Percentiles rank a stretch among this genome's conserved stretches.
Conservation (phyloP, 2,329 filamentous ascomycete genomes). For the Raffaelea albimanens region DNA sequence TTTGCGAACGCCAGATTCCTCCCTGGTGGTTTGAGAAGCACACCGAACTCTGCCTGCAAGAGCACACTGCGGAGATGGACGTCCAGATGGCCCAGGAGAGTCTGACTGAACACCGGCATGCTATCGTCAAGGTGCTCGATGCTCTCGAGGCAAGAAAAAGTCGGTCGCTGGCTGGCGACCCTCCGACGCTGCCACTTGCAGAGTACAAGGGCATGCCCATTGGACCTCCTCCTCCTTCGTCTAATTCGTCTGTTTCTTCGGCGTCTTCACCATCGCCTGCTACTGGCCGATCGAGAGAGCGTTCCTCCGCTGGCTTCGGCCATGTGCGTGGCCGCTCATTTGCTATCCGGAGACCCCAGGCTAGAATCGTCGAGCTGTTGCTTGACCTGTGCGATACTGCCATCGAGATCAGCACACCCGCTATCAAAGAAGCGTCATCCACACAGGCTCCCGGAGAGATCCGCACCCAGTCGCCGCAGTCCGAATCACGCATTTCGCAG, state of each 20-base stretch:
- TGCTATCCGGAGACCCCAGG: constrained; percentile 78
- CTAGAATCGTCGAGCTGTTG: constrained; percentile 87
- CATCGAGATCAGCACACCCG: constrained; percentile 86
- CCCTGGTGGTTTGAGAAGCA: constrained; percentile 99
- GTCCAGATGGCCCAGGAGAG: constrained; percentile 93
- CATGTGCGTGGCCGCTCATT: constrained; percentile 80
- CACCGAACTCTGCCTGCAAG: constrained; percentile 88
- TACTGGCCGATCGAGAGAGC: constrained; percentile 62
- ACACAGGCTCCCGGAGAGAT: constrained; percentile 63
- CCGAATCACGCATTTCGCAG: constrained; percentile 87
- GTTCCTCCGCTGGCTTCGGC: constrained; percentile 57
- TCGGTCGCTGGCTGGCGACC: constrained; percentile 49
- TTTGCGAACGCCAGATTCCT: constrained; percentile 93
- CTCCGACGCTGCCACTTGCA: constrained; percentile 42
- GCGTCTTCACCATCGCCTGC: constrained; percentile 60
- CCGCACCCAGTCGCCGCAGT: constrained; percentile 89
- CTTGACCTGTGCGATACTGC: constrained; percentile 94
- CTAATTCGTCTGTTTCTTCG: constrained; percentile 32
- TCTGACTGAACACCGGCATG: constrained; percentile 82
- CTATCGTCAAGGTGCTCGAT: constrained; percentile 91
- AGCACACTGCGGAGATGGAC: constrained; percentile 95
- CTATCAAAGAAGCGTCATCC: constrained; percentile 70
- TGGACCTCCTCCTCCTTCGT: constrained; percentile 60
- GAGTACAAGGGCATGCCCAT: constrained; percentile 88
- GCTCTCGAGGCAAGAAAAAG: constrained; percentile 73